These are phyloP conservation scores for Antrodiella citrinella DNA, from an alignment of 768 basidiomycete species.

Conservation along the genomic window DNA sequence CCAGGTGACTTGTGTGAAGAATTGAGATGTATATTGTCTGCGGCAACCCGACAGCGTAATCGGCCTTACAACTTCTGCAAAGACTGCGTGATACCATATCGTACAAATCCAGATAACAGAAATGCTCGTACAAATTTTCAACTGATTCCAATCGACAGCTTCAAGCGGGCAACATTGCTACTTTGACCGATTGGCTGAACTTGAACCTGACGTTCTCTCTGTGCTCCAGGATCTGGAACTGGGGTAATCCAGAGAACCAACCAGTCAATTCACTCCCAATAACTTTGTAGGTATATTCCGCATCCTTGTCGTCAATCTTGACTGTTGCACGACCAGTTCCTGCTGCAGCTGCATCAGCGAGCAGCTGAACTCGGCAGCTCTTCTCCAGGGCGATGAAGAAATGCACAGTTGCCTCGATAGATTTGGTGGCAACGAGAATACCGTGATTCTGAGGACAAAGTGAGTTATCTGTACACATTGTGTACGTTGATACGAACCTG, in stretches of 20 bases:
- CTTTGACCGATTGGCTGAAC: background rate
- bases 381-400: constrained; percentile 16
- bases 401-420: constrained; percentile 10
- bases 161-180: background rate
- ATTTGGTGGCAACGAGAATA: constrained; percentile 9
- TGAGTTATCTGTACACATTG: too few species aligned
- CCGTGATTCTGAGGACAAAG: constrained; percentile 4
- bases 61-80: too few species aligned
- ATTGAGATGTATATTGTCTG: too few species aligned
- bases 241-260: background rate
- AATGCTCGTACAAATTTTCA: background rate
- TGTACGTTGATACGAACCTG: too few species aligned
- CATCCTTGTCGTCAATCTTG: constrained; percentile 17
- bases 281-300: constrained; percentile 1
- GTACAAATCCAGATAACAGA: background rate
- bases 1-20: too few species aligned
- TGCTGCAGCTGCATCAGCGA: constrained; percentile 16
- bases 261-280: background rate
- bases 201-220: background rate
- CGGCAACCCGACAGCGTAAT: too few species aligned
- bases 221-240: background rate
- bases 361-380: constrained; percentile 19
- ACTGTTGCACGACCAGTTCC: constrained; percentile 11
- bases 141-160: background rate
- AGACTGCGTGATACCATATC: too few species aligned